Evolutionary conservation across 1,139 yeast species (phyloP), one percentile per base, ranked within the genome.

Genomic region (Scheffersomyces insectosa): DNA sequence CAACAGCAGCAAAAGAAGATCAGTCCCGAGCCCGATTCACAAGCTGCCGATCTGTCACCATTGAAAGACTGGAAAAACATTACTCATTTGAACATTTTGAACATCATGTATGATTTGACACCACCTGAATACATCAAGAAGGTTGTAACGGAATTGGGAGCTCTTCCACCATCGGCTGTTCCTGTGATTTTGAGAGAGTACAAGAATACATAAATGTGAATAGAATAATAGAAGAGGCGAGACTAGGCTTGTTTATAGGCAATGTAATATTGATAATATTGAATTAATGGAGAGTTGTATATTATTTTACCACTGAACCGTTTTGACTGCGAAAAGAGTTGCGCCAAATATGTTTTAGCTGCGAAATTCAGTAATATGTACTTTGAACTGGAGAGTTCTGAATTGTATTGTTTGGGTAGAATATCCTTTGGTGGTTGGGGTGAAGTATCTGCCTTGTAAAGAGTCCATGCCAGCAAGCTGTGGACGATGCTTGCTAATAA

Each of bases 101-200:
- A 89, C 60, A 83, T 93, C 51, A 79, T 93, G 79, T 95, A 89
- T 65, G 99, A 93, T 65, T 77, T 93, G 55, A 91, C 98, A 1
- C 98, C 97, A 31, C 96, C 97, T 14, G 90, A 85, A 52, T 88
- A 88, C 56, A 89, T 93, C 56, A 90, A 91, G 63, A 93, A 95
- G 70, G 91, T 95, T 46, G 88, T 95, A 41, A 93, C 99, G 2
- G 99, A 93, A 62, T 81, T 91, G 50, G 99, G 99, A 20, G 89
- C 96, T 4, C 75, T 95, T 52, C 99, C 99, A 5, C 96, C 99
- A 36, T 88, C 96, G 7, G 89, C 98, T 1, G 98, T 93, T 47
- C 99, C 99, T 28, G 98, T 93, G 36, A 89, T 93, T 48, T 75
- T 93, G 56, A 81, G 98, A 66, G 99, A 93, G 64, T 93, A 93